Evolutionary conservation across 495 filamentous ascomycete genomes (phyloP).

Genomic region (Hypoxylon perforatum): DNA sequence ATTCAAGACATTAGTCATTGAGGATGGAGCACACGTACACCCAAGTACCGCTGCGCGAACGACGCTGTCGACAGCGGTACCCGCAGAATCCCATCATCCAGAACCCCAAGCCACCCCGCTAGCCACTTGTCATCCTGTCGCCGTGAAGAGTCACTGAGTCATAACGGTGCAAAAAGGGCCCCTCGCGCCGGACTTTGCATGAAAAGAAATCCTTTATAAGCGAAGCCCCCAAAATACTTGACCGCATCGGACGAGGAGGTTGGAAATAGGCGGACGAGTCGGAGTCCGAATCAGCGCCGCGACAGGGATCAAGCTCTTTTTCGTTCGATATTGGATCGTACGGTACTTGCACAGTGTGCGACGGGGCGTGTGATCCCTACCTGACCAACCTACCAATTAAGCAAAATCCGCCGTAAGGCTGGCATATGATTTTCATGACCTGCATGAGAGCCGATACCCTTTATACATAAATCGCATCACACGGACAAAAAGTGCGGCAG

Average conservation of each 20-base stretch:
- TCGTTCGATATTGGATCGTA: background rate
- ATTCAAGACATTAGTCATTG: constrained; percentile 1
- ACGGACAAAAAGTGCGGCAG: background rate
- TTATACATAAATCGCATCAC: background rate
- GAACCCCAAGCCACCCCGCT: background rate
- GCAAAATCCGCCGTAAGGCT: background rate
- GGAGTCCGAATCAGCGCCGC: constrained; percentile 1
- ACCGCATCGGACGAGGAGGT: background rate
- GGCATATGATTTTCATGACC: background rate
- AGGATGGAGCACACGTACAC: background rate
- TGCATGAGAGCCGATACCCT: background rate
- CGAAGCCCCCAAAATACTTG: background rate
- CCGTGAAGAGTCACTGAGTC: background rate
- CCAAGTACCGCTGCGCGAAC: background rate
- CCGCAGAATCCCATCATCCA: background rate
- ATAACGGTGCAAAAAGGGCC: background rate
- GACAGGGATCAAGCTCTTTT: background rate
- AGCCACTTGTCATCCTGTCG: background rate
- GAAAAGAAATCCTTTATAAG: background rate
- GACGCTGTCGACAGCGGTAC: background rate
- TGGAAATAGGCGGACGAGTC: background rate
- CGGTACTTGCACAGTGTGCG: constrained; percentile 2
- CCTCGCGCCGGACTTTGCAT: background rate
- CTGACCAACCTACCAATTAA: background rate
- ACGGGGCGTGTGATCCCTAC: background rate